Evolutionary conservation across 2,329 filamentous ascomycete species (phyloP).

Genomic region (Drechslerella dactyloides): DNA sequence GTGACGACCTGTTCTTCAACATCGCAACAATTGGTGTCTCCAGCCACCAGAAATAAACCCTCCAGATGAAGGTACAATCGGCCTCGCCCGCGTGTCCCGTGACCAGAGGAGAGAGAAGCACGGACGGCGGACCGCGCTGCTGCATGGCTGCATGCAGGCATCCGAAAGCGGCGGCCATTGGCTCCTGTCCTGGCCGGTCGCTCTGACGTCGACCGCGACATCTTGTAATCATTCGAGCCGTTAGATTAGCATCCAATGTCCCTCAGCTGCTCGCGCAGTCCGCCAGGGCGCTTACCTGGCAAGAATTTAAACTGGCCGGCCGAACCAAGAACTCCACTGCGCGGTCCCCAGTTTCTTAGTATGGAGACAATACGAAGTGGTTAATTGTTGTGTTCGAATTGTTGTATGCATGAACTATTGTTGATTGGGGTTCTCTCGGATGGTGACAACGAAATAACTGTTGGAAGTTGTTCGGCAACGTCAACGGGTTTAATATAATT

Average conservation of each 20-base stretch:
- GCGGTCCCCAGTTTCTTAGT: too few relatives aligned
- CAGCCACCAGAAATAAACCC: slow-evolving; percentile 35
- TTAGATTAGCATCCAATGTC: slow-evolving; percentile 2
- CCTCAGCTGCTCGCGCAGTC: not conserved
- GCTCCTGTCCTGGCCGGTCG: not conserved
- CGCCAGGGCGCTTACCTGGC: not conserved
- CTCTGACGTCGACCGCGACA: slow-evolving; percentile 1
- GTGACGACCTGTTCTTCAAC: not conserved
- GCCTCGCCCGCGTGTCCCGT: slow-evolving; percentile 40
- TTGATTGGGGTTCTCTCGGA: too few relatives aligned
- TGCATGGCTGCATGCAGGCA: slow-evolving; percentile 23
- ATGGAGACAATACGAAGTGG: too few relatives aligned
- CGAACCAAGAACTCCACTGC: too few relatives aligned
- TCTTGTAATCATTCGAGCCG: not conserved
- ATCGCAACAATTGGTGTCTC: not conserved
- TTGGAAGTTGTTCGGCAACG: too few relatives aligned
- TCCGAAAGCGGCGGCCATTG: slow-evolving; percentile 8
- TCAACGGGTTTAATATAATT: too few relatives aligned
- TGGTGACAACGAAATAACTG: too few relatives aligned
- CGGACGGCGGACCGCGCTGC: slow-evolving; percentile 32
- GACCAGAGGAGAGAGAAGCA: slow-evolving; percentile 40
- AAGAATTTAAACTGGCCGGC: not conserved
- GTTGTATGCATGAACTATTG: too few relatives aligned
- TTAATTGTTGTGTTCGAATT: slow-evolving; percentile 17
- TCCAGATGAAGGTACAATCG: too few relatives aligned